Evolutionary conservation across 805 yeast species (phyloP).

Genomic region (Tetrapisispora pingtungensis): DNA sequence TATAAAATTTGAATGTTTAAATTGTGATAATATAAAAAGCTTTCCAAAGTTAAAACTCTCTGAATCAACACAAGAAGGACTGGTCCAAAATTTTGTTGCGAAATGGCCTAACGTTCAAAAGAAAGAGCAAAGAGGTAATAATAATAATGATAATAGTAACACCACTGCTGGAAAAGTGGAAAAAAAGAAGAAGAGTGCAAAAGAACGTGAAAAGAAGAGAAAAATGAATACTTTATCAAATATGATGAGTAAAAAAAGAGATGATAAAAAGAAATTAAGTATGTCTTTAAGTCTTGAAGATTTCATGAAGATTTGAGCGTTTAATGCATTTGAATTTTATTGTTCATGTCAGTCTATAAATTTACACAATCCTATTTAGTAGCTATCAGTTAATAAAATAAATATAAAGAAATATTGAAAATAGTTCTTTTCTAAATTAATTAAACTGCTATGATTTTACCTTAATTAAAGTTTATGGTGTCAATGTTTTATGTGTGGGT

Average conservation of each 20-base stretch:
- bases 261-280: constrained; percentile 26
- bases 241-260: constrained; percentile 35
- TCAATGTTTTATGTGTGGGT: background rate
- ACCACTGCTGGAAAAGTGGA: constrained; percentile 1
- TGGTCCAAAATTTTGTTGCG: constrained; percentile 14
- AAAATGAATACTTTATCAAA: constrained; percentile 36
- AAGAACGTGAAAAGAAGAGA: constrained; percentile 38
- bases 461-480: too few species aligned
- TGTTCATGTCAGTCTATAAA: background rate
- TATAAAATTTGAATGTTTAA: constrained; percentile 22
- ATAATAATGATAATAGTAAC: constrained; percentile 2
- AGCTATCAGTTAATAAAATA: background rate
- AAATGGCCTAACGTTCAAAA: constrained; percentile 17
- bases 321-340: background rate
- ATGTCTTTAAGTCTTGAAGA: constrained; percentile 39
- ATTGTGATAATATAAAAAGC: constrained; percentile 17
- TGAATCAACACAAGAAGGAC: background rate
- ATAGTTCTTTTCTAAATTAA: background rate
- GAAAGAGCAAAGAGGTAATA: background rate
- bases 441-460: background rate
- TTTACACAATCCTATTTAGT: background rate
- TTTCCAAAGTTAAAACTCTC: constrained; percentile 5
- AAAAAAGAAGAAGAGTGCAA: constrained; percentile 18
- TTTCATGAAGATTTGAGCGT: constrained; percentile 32
- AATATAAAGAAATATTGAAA: too few species aligned